A percentile compares a stretch with the other conserved stretches of the same genome.
phyloP scores from a whole-genome alignment of 371 early-diverging fungal genomes.

The Umbelopsis sp. region DNA sequence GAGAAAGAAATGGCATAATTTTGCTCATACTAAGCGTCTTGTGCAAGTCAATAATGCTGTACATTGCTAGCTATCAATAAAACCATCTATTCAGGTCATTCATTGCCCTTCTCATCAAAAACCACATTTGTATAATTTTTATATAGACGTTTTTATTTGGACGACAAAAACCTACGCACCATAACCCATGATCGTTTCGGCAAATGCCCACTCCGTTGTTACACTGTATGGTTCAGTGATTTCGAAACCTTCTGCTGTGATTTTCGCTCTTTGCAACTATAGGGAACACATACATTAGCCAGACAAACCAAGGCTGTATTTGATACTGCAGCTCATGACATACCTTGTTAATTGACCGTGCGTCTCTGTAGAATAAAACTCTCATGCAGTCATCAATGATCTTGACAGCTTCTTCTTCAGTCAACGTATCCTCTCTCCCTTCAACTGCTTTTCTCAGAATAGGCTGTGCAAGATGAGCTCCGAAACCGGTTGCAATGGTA shows the following conservation, averaged over 20 bases:
- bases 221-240: conserved; percentile 90
- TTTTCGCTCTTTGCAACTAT: conserved; percentile 90
- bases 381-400: conserved; percentile 92
- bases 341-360: conserved; percentile 93
- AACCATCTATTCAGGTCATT: not conserved
- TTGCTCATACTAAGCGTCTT: conserved; percentile 23
- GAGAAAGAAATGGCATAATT: conserved; percentile 31
- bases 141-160: conserved; percentile 7
- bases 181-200: conserved; percentile 88
- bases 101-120: too few relatives aligned
- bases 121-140: not conserved
- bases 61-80: conserved; percentile 13
- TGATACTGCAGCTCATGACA: not conserved
- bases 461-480: conserved; percentile 95
- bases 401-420: conserved; percentile 91
- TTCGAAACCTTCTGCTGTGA: conserved; percentile 80
- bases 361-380: conserved; percentile 97
- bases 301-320: not conserved
- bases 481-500: conserved; percentile 97
- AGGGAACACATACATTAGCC: conserved; percentile 5
- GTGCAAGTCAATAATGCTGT: not conserved
- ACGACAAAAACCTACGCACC: conserved; percentile 55
- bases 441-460: conserved; percentile 93
- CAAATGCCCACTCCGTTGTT: conserved; percentile 94
- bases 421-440: conserved; percentile 80